Base-by-base conservation (phyloP, 495 filamentous ascomycete genomes). In the Aspergillus ellipticus region DNA sequence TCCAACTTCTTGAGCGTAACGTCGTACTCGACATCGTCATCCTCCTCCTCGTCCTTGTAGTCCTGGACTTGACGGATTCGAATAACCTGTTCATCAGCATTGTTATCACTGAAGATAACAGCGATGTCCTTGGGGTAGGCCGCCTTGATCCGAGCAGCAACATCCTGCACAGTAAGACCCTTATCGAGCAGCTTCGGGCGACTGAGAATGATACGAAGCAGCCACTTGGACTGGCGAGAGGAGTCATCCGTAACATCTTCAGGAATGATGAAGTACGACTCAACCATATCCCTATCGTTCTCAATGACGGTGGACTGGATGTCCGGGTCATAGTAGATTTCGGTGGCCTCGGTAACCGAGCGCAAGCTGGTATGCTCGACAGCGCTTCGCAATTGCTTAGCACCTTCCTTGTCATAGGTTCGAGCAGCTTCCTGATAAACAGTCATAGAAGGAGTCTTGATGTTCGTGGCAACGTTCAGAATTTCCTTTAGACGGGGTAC, bases 401-500 rank as follows among this genome's bases (percentile, higher is more conserved):
- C 90, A 46, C 79, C 79, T 46, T 94, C 88, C 67, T 95, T 86
- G 46, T 85, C 82, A 19, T 77, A 76, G 5, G 72, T 73, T 48
- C 76, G 76, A 8, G 72, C 63, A 16, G 75, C 73, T 41, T 87
- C 78, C 58, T 94, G 84, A 64, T 91, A 96, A n/a, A 99, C 89
- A 43, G 87, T 85, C 93, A 97, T 97, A 15, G 90, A 92, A 6
- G 94, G 94, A 0, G 94, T 99, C 80, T 99, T 99, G 79, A 99
- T 96, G 67, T 97, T 95, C 55, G 85, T 89, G 2, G 94, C 93
- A 41, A 97, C 89, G 68, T 99, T 97, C 35, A 99, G 77, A 83
- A 99, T 97, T 74, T 99, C 94, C 83, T 99, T 99, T 17, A 99
- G 80, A 83, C 94, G 92, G 46, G 94, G 94, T 21, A 99, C 94